Base-by-base conservation (phyloP, 306 rosid species). In the Fragaria ananassa region DNA sequence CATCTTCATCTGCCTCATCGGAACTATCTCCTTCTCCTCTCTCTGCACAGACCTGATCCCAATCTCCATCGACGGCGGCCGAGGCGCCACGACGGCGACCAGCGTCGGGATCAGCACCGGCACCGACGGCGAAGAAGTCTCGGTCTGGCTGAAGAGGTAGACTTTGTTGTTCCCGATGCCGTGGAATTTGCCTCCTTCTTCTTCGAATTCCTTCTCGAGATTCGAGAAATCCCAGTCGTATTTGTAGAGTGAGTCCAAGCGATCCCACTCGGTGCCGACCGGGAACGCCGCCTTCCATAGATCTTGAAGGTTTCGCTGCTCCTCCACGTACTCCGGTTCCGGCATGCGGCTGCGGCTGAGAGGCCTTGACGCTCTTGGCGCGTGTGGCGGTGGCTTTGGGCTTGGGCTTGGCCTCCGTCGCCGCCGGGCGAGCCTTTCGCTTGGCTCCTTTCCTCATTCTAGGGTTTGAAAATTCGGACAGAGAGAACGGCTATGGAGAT, bases 1-100 rank as follows among this genome's bases (percentile, higher is more conserved):
- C 98, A 94, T 94, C 83, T 94, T 94, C 98, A 94, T 94, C 82
- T 88, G 91, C 74, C 90, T 94, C 98, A 94, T 91, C 74, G 98
- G 98, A 74, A 94, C 81, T 45, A 91, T 90, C 83, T 91, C 97
- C 84, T 94, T 96, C 31, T 85, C 82, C 83, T 91, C 97, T 75
- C 96, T 90, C 82, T 94, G 98, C 80, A 94, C 98, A 4, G 97
- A 94, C 83, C 90, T 87, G 42, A 94, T 86, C 72, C 96, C 98
- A 56, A 94, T 91, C 83, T 94, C 88, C 82, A 87, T 90, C 68
- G 97, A 94, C 42, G 97, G 98, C 4, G 97, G 98, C 54, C 89
- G 90, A 60, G 96, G 96, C 34, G 98, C 92, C 64, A 87, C 93
- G 71, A 93, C 85, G 21, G 79, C 85, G 8, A 74, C 69, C 2